Conservation (phyloP, 2,329 filamentous ascomycete species). For the Nemania abortiva region DNA sequence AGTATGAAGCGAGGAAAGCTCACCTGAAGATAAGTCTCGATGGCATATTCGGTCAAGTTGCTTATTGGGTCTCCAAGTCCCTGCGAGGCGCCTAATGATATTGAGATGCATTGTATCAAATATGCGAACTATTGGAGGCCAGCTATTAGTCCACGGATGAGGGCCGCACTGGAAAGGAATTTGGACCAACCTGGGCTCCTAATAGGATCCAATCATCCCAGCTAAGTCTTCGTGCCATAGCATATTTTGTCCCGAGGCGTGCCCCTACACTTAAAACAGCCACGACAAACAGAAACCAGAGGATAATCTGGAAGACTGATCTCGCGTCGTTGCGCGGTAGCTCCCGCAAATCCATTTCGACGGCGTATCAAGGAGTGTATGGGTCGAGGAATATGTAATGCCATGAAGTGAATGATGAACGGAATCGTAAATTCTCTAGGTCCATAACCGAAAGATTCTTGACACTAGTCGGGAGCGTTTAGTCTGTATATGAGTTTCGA, state of each 20-base stretch:
- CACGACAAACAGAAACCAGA: conserved; percentile 42
- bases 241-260: conserved; percentile 41
- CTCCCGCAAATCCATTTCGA: conserved; percentile 23
- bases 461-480: not conserved
- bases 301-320: conserved; percentile 38
- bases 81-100: conserved; percentile 40
- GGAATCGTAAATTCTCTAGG: conserved; percentile 7
- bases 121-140: conserved; percentile 34
- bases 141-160: not conserved
- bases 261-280: conserved; percentile 34
- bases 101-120: conserved; percentile 43
- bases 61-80: conserved; percentile 39
- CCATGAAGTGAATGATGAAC: conserved; percentile 5
- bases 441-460: not conserved
- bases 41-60: conserved; percentile 27
- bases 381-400: not conserved
- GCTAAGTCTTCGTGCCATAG: conserved; percentile 37
- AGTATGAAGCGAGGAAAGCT: not conserved
- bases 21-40: conserved; percentile 39
- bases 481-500: not conserved
- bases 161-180: not conserved
- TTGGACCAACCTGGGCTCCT: conserved; percentile 39
- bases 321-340: conserved; percentile 27
- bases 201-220: conserved; percentile 44
- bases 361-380: conserved; percentile 11